Evolutionary conservation across 108 stramenopile species (phyloP).

Genomic region (Aurantiochytrium sp.): DNA sequence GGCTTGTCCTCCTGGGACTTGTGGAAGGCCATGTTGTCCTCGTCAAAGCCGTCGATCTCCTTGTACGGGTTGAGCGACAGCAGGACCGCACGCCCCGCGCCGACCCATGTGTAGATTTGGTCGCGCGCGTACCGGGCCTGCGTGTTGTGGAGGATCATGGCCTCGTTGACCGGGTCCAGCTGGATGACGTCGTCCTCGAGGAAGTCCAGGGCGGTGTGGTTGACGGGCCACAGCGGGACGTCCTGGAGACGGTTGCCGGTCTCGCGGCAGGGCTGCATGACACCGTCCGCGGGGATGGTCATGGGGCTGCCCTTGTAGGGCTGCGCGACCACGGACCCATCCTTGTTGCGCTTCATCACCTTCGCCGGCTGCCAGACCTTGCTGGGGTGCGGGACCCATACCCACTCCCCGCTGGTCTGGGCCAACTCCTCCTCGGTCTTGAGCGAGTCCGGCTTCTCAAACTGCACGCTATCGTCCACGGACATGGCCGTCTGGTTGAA

Average conservation of each 20-base stretch:
- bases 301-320: background rate
- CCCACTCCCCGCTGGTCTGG: background rate
- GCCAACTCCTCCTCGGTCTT: background rate
- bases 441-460: slow-evolving; percentile 8
- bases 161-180: slow-evolving; percentile 56
- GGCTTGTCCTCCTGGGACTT: slow-evolving; percentile 1
- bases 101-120: slow-evolving; percentile 47
- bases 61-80: slow-evolving; percentile 45
- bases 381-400: background rate
- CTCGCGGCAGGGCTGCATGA: slow-evolving; percentile 1
- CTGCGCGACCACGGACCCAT: background rate
- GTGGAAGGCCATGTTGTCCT: background rate
- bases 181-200: slow-evolving; percentile 55
- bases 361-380: slow-evolving; percentile 15
- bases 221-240: slow-evolving; percentile 21
- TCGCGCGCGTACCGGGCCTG: slow-evolving; percentile 46
- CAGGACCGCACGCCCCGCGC: slow-evolving; percentile 56
- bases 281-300: background rate
- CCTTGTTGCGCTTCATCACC: slow-evolving; percentile 19
- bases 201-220: background rate
- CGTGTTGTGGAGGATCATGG: slow-evolving; percentile 55
- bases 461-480: slow-evolving; percentile 3
- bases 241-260: background rate
- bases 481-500: background rate
- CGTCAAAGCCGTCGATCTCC: slow-evolving; percentile 4